Evolutionary conservation across 305 asterid species (phyloP).

Genomic region (Rubia peregrina): DNA sequence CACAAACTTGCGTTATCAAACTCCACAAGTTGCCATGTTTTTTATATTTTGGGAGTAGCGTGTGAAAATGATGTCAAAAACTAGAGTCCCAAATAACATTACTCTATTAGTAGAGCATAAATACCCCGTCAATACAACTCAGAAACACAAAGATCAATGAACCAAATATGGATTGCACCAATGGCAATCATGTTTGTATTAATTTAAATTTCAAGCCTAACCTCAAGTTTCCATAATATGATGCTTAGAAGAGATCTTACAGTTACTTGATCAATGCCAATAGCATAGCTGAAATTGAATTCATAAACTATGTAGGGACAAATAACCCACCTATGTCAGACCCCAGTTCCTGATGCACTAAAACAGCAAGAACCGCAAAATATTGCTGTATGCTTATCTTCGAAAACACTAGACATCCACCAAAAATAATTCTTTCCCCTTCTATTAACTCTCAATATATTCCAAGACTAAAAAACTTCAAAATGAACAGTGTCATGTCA

Average conservation of each 20-base stretch:
- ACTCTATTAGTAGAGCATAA: not conserved
- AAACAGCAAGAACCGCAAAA: not conserved
- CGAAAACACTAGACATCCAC: not conserved
- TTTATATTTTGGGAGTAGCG: not conserved
- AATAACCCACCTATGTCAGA: not conserved
- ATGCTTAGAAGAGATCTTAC: not conserved
- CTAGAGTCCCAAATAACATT: not conserved
- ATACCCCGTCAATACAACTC: too few species aligned
- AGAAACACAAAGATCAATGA: not conserved
- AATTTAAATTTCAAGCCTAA: not conserved
- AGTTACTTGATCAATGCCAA: not conserved
- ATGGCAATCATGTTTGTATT: constrained; percentile 4
- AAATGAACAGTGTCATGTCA: not conserved
- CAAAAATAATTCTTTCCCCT: not conserved
- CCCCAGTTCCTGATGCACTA: not conserved
- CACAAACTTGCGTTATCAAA: not conserved
- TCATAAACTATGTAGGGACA: not conserved
- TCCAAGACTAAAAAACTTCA: not conserved
- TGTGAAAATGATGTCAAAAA: not conserved
- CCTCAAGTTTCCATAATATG: not conserved
- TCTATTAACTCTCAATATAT: not conserved
- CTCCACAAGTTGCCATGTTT: not conserved
- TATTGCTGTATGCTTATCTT: not conserved
- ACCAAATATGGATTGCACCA: not conserved
- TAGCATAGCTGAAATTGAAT: not conserved